Evolutionary conservation across 306 rosid species (phyloP), one percentile per base, ranked within the genome.

Genomic region (Corylus americana): DNA sequence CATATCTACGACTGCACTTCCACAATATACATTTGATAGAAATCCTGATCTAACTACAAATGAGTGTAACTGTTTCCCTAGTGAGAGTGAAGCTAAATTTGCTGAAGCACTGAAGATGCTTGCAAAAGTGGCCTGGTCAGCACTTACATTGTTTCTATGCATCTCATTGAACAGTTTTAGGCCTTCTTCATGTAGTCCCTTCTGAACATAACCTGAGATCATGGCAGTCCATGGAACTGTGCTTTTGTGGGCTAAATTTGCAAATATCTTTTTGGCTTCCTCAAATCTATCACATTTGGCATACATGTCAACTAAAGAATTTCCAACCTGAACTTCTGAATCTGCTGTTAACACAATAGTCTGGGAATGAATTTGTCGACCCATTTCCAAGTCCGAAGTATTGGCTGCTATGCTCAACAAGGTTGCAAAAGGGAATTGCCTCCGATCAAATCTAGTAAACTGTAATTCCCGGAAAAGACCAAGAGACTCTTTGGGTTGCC

Each of bases 251-350:
- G 88, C 76, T 53, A 92, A 75, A 77, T 76, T 77, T 27, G 81
- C 80, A 77, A 94, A 94, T 71, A 92, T 85, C 76, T 77, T 80
- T 75, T 81, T 80, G 59, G 98, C 97, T 73, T 88, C 92, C 62
- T 74, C 82, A 81, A 91, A 89, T 87, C 77, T 86, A 74, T 79
- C 88, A 87, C 97, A 92, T 90, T 94, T 92, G 74, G 97, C 97
- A 86, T 94, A 94, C 97, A 92, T 91, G 83, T 92, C 97, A 45
- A 94, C 94, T 87, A 94, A 84, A 35, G 98, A 83, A 88, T 94
- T 92, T 37, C 86, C 97, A 35, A 94, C 97, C 66, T 76, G 78
- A 83, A 79, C 64, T 66, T 91, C 92, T 45, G 90, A 87, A 79
- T 75, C 80, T 2, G 89, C 89, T 25, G 63, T 75, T 51, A 90